A percentile compares a stretch with the other conserved stretches of the same genome.
Evolutionary conservation across 306 rosid species (phyloP).

Genomic region (Fragaria vesca): DNA sequence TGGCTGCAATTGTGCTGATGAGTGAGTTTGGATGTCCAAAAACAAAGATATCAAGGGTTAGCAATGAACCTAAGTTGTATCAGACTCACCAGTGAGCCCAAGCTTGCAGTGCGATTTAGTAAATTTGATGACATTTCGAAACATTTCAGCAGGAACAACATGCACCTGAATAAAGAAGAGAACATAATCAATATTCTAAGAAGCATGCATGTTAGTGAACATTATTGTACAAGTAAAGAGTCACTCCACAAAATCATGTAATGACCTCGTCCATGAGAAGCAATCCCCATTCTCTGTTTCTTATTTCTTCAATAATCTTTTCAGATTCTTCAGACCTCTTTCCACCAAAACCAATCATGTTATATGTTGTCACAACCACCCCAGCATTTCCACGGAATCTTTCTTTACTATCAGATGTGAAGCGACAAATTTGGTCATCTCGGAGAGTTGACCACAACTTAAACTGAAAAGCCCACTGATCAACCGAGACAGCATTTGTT

Average conservation of each 20-base stretch:
- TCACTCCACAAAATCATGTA: constrained; percentile 8
- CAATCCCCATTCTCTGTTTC: too few relatives aligned
- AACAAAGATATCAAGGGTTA: constrained; percentile 20
- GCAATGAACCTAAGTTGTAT: constrained; percentile 10
- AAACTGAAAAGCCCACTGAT: too few relatives aligned
- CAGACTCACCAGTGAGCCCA: constrained; percentile 77
- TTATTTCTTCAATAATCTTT: too few relatives aligned
- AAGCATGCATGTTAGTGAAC: constrained; percentile 6
- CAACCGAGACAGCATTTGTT: too few relatives aligned
- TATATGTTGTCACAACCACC: constrained; percentile 90
- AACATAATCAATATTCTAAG: neutral
- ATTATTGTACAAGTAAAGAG: neutral
- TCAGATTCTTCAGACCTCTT: constrained; percentile 69
- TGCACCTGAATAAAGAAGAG: constrained; percentile 48
- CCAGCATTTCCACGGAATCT: constrained; percentile 91
- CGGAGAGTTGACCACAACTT: constrained; percentile 23
- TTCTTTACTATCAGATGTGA: constrained; percentile 96
- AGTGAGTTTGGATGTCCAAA: constrained; percentile 15
- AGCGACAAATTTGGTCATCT: constrained; percentile 92
- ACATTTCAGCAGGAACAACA: constrained; percentile 94
- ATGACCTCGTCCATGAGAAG: neutral
- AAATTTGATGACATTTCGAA: constrained; percentile 83
- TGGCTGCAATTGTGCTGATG: constrained; percentile 54
- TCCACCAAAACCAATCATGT: constrained; percentile 96
- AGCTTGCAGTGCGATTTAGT: constrained; percentile 98